Evolutionary conservation across 2,329 filamentous ascomycete genomes (phyloP).

Genomic region (Verticillium nonalfalfae): DNA sequence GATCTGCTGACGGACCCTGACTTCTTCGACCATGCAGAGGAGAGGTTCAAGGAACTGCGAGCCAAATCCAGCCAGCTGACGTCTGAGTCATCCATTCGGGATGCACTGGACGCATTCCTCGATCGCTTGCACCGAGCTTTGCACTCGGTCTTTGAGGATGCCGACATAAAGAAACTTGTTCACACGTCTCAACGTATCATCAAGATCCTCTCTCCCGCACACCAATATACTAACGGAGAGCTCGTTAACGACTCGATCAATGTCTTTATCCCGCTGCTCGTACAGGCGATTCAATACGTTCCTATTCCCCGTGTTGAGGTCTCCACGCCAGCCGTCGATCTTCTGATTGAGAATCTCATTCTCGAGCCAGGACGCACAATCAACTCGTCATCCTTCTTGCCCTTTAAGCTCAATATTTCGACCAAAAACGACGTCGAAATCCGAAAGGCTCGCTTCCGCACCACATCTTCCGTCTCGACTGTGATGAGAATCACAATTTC

Average conservation of each 20-base stretch:
- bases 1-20: slow-evolving; percentile 78
- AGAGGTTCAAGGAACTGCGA: slow-evolving; percentile 44
- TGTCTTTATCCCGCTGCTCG: slow-evolving; percentile 71
- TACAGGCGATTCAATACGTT: slow-evolving; percentile 76
- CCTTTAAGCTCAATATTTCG: slow-evolving; percentile 73
- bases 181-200: slow-evolving; percentile 62
- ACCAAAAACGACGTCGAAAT: slow-evolving; percentile 85
- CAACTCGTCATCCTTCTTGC: slow-evolving; percentile 83
- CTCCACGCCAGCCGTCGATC: slow-evolving; percentile 73
- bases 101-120: slow-evolving; percentile 69
- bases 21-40: slow-evolving; percentile 71
- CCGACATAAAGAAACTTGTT: slow-evolving; percentile 63
- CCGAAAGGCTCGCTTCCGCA: slow-evolving; percentile 67
- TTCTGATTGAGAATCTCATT: slow-evolving; percentile 85
- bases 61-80: slow-evolving; percentile 56
- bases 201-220: slow-evolving; percentile 60
- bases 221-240: slow-evolving; percentile 60
- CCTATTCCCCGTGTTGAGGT: slow-evolving; percentile 89
- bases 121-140: slow-evolving; percentile 63
- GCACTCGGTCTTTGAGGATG: slow-evolving; percentile 62
- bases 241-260: slow-evolving; percentile 71
- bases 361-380: slow-evolving; percentile 81
- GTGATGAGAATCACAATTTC: slow-evolving; percentile 72
- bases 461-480: slow-evolving; percentile 59
- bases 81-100: slow-evolving; percentile 59